Conservation (phyloP, 169 alveolate species). For the Plasmodium relictum region DNA sequence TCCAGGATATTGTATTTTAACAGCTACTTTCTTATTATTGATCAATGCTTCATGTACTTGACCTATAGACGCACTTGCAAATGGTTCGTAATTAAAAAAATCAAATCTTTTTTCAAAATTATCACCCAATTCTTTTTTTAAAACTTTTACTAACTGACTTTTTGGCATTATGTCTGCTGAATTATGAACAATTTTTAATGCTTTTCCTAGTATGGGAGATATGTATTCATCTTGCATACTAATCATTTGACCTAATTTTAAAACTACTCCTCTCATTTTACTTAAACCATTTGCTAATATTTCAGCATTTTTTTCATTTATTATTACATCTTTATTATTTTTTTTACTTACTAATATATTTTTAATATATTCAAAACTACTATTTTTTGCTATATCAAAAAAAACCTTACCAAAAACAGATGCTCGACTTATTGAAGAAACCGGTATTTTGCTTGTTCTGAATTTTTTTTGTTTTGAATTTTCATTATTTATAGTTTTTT, state of each 20-base stretch:
- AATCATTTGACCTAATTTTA: constrained; percentile 88
- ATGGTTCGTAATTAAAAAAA: constrained; percentile 82
- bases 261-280: constrained; percentile 93
- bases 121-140: constrained; percentile 89
- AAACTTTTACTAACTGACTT: constrained; percentile 86
- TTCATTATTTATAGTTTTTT: constrained; percentile 16
- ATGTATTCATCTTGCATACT: constrained; percentile 92
- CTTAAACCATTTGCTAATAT: constrained; percentile 85
- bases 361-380: constrained; percentile 64
- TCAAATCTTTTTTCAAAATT: constrained; percentile 90
- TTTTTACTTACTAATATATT: constrained; percentile 13
- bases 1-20: constrained; percentile 87
- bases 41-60: constrained; percentile 84
- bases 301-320: constrained; percentile 84
- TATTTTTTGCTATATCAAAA: constrained; percentile 68
- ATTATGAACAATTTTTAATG: constrained; percentile 91
- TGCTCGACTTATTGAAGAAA: constrained; percentile 66
- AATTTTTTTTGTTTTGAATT: constrained; percentile 22
- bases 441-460: constrained; percentile 60
- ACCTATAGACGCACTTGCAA: constrained; percentile 91
- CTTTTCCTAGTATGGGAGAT: constrained; percentile 90
- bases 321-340: constrained; percentile 1
- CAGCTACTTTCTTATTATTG: constrained; percentile 79
- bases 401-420: constrained; percentile 59
- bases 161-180: constrained; percentile 95